Conservation (phyloP, 139 green algal genomes). For the Pseudopediastrum boryanum region DNA sequence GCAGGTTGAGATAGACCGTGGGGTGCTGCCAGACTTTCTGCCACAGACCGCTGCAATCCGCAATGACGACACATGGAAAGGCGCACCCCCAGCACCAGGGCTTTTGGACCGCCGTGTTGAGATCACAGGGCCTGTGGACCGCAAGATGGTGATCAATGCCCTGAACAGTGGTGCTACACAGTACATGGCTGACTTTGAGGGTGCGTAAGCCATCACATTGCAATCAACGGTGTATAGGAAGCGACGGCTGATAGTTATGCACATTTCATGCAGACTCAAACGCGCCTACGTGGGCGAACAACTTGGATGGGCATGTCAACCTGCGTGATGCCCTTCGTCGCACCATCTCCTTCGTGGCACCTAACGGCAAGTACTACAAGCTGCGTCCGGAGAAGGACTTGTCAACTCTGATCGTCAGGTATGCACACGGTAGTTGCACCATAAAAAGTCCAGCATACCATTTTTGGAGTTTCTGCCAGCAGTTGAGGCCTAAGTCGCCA, state of each 20-base stretch:
- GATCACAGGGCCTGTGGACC: conserved; percentile 87
- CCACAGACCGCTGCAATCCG: conserved; percentile 67
- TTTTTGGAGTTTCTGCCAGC: no score
- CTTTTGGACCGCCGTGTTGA: conserved; percentile 85
- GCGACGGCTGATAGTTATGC: background rate
- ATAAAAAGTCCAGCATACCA: no score
- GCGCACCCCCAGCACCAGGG: conserved; percentile 67
- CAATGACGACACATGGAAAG: conserved; percentile 61
- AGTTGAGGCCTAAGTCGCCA: no score
- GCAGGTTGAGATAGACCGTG: conserved; percentile 62
- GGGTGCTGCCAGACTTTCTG: conserved; percentile 64
- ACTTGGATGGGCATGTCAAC: conserved; percentile 82
- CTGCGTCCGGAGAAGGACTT: conserved; percentile 56
- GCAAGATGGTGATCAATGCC: conserved; percentile 95
- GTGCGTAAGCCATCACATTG: conserved; percentile 32
- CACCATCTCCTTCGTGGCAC: conserved; percentile 64
- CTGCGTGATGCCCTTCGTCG: conserved; percentile 66
- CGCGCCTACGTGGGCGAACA: conserved; percentile 79
- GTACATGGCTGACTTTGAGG: conserved; percentile 90
- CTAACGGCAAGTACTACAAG: conserved; percentile 70
- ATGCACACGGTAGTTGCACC: no score
- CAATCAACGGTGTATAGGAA: background rate
- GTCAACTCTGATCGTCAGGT: conserved; percentile 57
- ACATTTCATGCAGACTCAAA: conserved; percentile 70
- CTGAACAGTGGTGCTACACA: conserved; percentile 82